These are phyloP conservation scores for Boletus pseudopeckii DNA, from an alignment of 768 basidiomycete genomes.

Conservation along the genomic window DNA sequence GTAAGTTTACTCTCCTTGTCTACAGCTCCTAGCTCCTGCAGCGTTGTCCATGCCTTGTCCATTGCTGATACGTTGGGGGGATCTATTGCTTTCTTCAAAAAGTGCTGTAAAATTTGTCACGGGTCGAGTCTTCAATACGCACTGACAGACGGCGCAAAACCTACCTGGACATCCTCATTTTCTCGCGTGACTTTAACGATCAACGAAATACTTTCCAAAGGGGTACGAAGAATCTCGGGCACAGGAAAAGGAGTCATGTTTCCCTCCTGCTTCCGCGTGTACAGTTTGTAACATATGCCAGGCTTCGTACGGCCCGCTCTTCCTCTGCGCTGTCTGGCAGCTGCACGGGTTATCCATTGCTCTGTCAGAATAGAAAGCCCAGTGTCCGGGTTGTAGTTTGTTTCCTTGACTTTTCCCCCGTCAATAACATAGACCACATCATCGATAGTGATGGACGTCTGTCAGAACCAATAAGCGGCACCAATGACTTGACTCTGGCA, in stretches of 20 bases:
- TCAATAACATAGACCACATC: slow-evolving; percentile 86
- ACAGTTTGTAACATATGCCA: slow-evolving; percentile 86
- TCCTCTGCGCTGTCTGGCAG: slow-evolving; percentile 80
- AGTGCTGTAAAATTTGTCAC: slow-evolving; percentile 39
- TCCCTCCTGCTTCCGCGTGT: slow-evolving; percentile 67
- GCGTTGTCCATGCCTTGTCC: slow-evolving; percentile 67
- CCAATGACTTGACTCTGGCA: background rate
- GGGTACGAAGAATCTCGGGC: slow-evolving; percentile 86
- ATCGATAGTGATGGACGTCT: slow-evolving; percentile 91
- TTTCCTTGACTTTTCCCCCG: slow-evolving; percentile 83
- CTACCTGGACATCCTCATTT: slow-evolving; percentile 72
- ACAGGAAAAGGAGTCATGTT: slow-evolving; percentile 69
- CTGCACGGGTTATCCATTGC: slow-evolving; percentile 73
- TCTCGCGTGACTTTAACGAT: slow-evolving; percentile 79
- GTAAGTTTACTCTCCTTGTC: slow-evolving; percentile 63
- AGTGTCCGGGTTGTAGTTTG: slow-evolving; percentile 62
- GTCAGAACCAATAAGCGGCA: background rate
- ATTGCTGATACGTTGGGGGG: slow-evolving; percentile 76
- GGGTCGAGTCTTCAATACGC: background rate
- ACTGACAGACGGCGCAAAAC: slow-evolving; percentile 11
- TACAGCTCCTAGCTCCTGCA: slow-evolving; percentile 79
- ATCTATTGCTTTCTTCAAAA: slow-evolving; percentile 73
- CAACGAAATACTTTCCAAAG: slow-evolving; percentile 77
- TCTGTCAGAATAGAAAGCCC: slow-evolving; percentile 78
- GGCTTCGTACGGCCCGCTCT: slow-evolving; percentile 85